Conservation (phyloP, 2,329 filamentous ascomycete genomes). For the Penicillium sp. region DNA sequence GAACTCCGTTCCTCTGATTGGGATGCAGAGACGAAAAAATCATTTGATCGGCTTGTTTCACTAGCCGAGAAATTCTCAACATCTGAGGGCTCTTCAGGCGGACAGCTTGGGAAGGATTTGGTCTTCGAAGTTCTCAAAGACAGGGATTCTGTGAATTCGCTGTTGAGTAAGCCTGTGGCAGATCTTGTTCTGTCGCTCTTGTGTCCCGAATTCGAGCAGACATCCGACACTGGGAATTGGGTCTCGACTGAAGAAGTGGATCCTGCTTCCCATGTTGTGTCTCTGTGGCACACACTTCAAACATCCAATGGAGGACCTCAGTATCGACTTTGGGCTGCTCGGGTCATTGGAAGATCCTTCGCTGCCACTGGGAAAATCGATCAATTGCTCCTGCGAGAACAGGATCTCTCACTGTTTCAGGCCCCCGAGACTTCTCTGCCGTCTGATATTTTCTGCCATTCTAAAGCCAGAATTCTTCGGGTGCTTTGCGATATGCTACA, state of each 20-base stretch:
- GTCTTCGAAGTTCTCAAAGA: slow-evolving; percentile 79
- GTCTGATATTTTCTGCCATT: slow-evolving; percentile 37
- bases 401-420: slow-evolving; percentile 32
- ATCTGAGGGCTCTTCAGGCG: slow-evolving; percentile 67
- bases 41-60: slow-evolving; percentile 67
- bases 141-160: slow-evolving; percentile 57
- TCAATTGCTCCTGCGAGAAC: slow-evolving; percentile 49
- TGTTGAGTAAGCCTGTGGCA: slow-evolving; percentile 70
- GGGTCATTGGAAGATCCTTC: slow-evolving; percentile 80
- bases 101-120: slow-evolving; percentile 74
- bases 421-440: slow-evolving; percentile 3
- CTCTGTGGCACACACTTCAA: slow-evolving; percentile 75
- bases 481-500: slow-evolving; percentile 63
- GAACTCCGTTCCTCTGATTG: slow-evolving; percentile 58
- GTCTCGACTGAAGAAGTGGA: slow-evolving; percentile 67
- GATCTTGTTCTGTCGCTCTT: slow-evolving; percentile 52
- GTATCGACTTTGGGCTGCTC: slow-evolving; percentile 82
- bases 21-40: slow-evolving; percentile 50
- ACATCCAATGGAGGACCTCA: slow-evolving; percentile 62
- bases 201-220: slow-evolving; percentile 70
- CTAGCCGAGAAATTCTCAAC: slow-evolving; percentile 67
- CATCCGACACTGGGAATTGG: slow-evolving; percentile 60
- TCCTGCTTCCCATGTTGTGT: slow-evolving; percentile 61
- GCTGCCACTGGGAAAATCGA: slow-evolving; percentile 67
- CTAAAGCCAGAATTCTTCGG: slow-evolving; percentile 63